phyloP scores from a whole-genome alignment of 345 rosid species.

The Eutrema yunnanense region DNA sequence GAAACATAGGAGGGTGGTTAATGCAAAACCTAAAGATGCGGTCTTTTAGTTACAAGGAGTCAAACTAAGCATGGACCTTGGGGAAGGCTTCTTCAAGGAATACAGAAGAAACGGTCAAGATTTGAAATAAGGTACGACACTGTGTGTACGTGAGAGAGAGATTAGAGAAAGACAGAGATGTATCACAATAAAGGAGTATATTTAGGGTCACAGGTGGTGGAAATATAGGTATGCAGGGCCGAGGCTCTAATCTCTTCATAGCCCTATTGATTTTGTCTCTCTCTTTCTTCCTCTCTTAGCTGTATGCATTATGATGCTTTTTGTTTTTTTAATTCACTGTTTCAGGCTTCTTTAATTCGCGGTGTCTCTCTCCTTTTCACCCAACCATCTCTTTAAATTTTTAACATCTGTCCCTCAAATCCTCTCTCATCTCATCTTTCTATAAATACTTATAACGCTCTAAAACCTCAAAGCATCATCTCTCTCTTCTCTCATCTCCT shows the following conservation, averaged over 20 bases:
- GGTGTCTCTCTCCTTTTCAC: conserved; percentile 13
- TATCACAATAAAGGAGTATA: conserved; percentile 31
- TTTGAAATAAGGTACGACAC: conserved; percentile 17
- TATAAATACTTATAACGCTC: conserved; percentile 17
- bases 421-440: conserved; percentile 8
- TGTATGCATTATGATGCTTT: conserved; percentile 34
- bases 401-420: not conserved
- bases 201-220: conserved; percentile 36
- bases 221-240: conserved; percentile 34
- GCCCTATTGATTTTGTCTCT: conserved; percentile 25
- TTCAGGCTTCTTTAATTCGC: conserved; percentile 24
- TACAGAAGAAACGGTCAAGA: conserved; percentile 17
- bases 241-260: conserved; percentile 37
- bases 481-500: not conserved
- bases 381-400: conserved; percentile 23
- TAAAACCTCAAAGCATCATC: not conserved
- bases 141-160: conserved; percentile 1
- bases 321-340: conserved; percentile 28
- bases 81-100: conserved; percentile 13
- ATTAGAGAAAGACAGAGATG: conserved; percentile 19
- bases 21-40: conserved; percentile 20
- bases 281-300: conserved; percentile 36
- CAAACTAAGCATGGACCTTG: conserved; percentile 11
- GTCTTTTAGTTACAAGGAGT: conserved; percentile 7
- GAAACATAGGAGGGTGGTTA: conserved; percentile 7